These are phyloP conservation scores for Talaromyces funiculosus DNA, from an alignment of 2,329 filamentous ascomycete species.

Conservation along the genomic window DNA sequence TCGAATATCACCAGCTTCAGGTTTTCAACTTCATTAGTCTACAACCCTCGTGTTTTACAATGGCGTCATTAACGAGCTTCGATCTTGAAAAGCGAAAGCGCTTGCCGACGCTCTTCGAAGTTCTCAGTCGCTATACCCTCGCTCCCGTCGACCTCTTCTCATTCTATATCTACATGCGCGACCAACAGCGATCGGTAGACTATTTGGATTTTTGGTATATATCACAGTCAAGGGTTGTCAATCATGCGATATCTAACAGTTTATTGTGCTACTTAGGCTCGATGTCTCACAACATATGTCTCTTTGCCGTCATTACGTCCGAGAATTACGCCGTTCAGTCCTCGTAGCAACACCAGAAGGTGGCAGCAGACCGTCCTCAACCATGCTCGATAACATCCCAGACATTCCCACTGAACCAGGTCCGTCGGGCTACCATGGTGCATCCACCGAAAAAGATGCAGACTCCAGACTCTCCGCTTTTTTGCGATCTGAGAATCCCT, in stretches of 20 bases:
- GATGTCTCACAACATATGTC: conserved; percentile 99
- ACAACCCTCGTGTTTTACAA: not conserved
- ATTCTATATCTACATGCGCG: conserved; percentile 99
- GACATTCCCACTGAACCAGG: conserved; percentile 49
- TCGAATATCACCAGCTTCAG: not conserved
- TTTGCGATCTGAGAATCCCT: conserved; percentile 56
- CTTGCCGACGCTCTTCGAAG: conserved; percentile 91
- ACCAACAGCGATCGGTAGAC: conserved; percentile 95
- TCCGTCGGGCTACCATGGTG: conserved; percentile 52
- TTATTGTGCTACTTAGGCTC: conserved; percentile 58
- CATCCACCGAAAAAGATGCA: conserved; percentile 68
- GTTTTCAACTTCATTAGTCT: not conserved
- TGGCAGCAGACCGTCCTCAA: conserved; percentile 74
- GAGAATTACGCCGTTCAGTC: conserved; percentile 87
- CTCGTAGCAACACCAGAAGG: conserved; percentile 86
- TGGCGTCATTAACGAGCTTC: conserved; percentile 11
- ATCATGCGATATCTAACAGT: conserved; percentile 14
- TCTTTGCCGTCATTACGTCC: conserved; percentile 89
- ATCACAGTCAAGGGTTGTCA: not conserved
- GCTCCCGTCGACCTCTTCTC: conserved; percentile 96
- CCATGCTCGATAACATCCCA: conserved; percentile 66
- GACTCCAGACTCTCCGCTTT: conserved; percentile 91
- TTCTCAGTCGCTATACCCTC: conserved; percentile 86
- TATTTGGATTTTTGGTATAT: conserved; percentile 94
- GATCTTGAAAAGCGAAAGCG: conserved; percentile 58